Base-by-base conservation (phyloP, 441 rosid genomes). In the Heliophila coronopifolia region DNA sequence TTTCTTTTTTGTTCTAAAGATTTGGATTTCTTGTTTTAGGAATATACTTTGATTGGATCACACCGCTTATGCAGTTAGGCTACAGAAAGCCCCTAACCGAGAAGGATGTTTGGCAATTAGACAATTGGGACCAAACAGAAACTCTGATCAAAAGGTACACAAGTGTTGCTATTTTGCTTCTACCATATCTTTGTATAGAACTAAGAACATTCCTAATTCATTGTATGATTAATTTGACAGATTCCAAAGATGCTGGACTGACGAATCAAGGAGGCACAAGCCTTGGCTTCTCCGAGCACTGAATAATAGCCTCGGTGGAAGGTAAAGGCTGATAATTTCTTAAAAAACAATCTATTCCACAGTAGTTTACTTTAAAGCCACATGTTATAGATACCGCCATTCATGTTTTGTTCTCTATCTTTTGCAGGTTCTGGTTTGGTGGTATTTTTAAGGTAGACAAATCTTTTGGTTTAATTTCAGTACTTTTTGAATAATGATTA, bases 81-180 rank as follows among this genome's bases (percentile, higher is more conserved):
- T 78, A 77, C 61, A 82, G 38, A 70, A 84, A 72, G 60, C 96
- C 96, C 5, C 71, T 93, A 44, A 89, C 85, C 7, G 99, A 89
- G 66, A 84, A 73, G 73, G 96, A 89, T 72, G 85, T 86, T 12
- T 93, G 96, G 99, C 77, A 86, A 63, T 69, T 93, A 61, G 99
- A 86, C 72, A 79, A 73, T 22, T 93, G 97, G 96, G 99, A 93
- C 77, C 75, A 33, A 65, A 77, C 96, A 5, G 84, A 89, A 65
- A 86, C 71, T 58, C 74, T 84, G 45, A 70, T 65, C 22, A 68
- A 63, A 51, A 93, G 68, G 97, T 93, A 32, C 24, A 83, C 3
- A 51, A 49, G 2, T 7, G 2, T 6, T 46, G 41, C 55, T 49
- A 13, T 56, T 58, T 50, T 58, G 33, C 59, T 54, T 44, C 30